phyloP scores from a whole-genome alignment of 768 basidiomycete genomes.

The Collybiopsis confluens region DNA sequence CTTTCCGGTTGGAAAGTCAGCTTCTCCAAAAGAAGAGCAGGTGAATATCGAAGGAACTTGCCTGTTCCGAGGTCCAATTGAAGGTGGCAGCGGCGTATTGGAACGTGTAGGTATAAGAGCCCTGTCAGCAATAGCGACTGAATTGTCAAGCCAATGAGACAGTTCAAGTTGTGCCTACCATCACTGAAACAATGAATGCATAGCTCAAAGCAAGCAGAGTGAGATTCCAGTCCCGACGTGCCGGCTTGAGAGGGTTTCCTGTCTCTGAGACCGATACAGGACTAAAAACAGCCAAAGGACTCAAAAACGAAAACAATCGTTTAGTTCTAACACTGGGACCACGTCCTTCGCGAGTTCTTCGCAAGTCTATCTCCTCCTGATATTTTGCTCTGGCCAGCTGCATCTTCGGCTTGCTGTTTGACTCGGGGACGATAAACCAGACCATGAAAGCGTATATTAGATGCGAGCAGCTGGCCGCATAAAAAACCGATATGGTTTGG shows the following conservation, averaged over 20 bases:
- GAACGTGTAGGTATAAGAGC: slow-evolving; percentile 51
- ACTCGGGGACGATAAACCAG: slow-evolving; percentile 73
- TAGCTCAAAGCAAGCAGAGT: slow-evolving; percentile 50
- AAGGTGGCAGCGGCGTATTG: slow-evolving; percentile 63
- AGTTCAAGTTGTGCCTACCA: slow-evolving; percentile 25
- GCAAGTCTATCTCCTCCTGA: slow-evolving; percentile 23
- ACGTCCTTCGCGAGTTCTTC: slow-evolving; percentile 12
- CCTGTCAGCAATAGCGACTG: slow-evolving; percentile 33
- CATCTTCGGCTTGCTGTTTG: slow-evolving; percentile 54
- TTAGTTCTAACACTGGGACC: slow-evolving; percentile 35
- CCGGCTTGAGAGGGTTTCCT: slow-evolving; percentile 35
- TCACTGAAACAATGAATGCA: slow-evolving; percentile 43
- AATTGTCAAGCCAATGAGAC: neutral
- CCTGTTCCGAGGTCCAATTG: slow-evolving; percentile 63
- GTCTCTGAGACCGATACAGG: slow-evolving; percentile 31
- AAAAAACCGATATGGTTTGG: slow-evolving; percentile 64
- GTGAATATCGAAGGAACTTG: slow-evolving; percentile 23
- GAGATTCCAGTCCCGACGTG: slow-evolving; percentile 61
- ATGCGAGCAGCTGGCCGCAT: slow-evolving; percentile 51
- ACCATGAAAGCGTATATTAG: slow-evolving; percentile 43
- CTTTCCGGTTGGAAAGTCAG: slow-evolving; percentile 28
- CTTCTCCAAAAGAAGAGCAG: too few relatives aligned
- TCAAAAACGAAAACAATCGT: slow-evolving; percentile 57
- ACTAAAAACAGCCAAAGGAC: slow-evolving; percentile 63
- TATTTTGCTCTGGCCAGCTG: slow-evolving; percentile 32